Base-by-base conservation (phyloP, 2,329 filamentous ascomycete genomes). In the Mycogone perniciosa region DNA sequence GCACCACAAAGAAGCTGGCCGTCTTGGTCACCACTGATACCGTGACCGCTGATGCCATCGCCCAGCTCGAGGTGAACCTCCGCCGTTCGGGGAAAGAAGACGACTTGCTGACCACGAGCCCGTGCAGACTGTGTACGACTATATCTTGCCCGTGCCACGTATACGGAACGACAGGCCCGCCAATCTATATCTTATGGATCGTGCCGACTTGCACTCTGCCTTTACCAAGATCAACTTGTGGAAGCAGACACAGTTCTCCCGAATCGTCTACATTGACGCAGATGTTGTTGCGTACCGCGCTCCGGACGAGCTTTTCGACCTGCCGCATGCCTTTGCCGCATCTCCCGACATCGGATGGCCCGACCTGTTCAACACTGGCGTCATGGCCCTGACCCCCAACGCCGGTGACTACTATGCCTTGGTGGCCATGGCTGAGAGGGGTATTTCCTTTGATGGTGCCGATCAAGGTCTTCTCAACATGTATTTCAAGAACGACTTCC, bases 301-400 rank as follows among this genome's bases (percentile, higher is more conserved):
- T 33, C 88, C 92, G 4, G 92, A 99, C 62, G 93, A 99, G 76
- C 82, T 99, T 50, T 95, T 99, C 64, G 78, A 84, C 51, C 66
- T 84, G 27, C 62, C 72, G 4, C 71, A 81, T 44, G 64, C 75
- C 48, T 85, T 85, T 64, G 79, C 81, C 38, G 83, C 93, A 2
- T 90, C 88, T 8, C 91, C 93, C 31, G 93, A 99, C 68, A 90
- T 97, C 61, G 93, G 93, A 59, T 99, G 93, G 93, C 93, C 93
- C 33, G 93, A 99, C 71, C 81, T 91, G 54, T 97, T 97, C 82
- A 99, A 99, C 71, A 90, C 88, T n/a, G 93, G 93, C 62, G 83
- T 99, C 60, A 95, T 99, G 89, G 89, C 90, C 34, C 71, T 99
- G 53, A 85, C 79, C 11, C 93, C 93, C 33, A 86, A 92, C 69